A percentile compares a stretch with the other conserved stretches of the same genome.
These are phyloP conservation scores for Ogataea ramenticola DNA, from an alignment of 805 yeast genomes.

Conservation along the genomic window DNA sequence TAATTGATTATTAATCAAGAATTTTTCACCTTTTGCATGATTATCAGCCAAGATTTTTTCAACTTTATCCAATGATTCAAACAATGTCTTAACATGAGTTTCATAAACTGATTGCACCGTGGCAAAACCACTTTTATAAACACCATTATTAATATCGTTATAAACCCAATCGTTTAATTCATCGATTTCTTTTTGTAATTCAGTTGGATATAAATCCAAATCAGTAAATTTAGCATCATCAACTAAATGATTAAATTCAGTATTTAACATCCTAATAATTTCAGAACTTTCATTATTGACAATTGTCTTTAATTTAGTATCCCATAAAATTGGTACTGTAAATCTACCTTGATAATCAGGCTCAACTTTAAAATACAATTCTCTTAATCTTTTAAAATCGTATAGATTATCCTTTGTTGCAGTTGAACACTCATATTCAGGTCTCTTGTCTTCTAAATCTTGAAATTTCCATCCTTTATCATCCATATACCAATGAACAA, in stretches of 20 bases:
- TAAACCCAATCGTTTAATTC: constrained; percentile 77
- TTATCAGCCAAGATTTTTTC: constrained; percentile 51
- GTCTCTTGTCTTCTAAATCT: constrained; percentile 15
- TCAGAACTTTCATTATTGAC: constrained; percentile 91
- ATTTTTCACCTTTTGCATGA: constrained; percentile 28
- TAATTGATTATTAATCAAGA: constrained; percentile 53
- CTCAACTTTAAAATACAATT: constrained; percentile 68
- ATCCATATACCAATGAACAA: constrained; percentile 90
- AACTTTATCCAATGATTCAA: constrained; percentile 60
- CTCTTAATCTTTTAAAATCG: constrained; percentile 51
- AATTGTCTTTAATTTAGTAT: constrained; percentile 70
- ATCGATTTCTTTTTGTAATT: constrained; percentile 53
- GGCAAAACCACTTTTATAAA: constrained; percentile 89
- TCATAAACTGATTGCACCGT: constrained; percentile 79
- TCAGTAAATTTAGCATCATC: constrained; percentile 38
- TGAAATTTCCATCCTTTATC: constrained; percentile 85
- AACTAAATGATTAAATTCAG: constrained; percentile 59
- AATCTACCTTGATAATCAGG: constrained; percentile 74
- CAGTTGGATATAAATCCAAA: constrained; percentile 57
- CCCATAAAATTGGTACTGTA: constrained; percentile 95
- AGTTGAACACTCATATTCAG: constrained; percentile 36
- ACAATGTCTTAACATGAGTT: constrained; percentile 53
- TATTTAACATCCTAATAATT: constrained; percentile 75
- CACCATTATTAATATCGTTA: constrained; percentile 84
- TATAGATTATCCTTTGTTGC: constrained; percentile 56